Conservation (phyloP, 768 basidiomycete genomes). For the Neoboletus brunneissimus region DNA sequence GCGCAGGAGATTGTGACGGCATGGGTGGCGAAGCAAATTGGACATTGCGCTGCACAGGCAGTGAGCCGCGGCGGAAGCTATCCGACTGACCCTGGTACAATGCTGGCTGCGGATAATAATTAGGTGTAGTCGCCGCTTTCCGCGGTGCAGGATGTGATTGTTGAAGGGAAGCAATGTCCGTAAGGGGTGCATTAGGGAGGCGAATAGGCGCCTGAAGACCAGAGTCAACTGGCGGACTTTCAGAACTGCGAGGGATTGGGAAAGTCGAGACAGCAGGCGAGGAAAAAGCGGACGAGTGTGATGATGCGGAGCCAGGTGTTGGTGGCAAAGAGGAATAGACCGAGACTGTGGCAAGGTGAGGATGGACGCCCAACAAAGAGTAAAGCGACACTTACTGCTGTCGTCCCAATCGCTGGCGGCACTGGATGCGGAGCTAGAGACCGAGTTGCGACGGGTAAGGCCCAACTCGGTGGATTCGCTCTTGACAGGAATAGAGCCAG, state of each 20-base stretch:
- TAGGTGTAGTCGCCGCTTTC: slow-evolving; percentile 32
- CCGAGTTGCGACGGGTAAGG: slow-evolving; percentile 56
- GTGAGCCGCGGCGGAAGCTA: slow-evolving; percentile 30
- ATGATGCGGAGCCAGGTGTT: slow-evolving; percentile 48
- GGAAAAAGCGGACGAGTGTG: slow-evolving; percentile 61
- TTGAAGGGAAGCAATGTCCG: slow-evolving; percentile 60
- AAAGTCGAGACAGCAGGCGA: slow-evolving; percentile 60
- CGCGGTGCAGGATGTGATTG: slow-evolving; percentile 33
- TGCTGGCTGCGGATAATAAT: slow-evolving; percentile 33
- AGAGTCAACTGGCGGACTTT: slow-evolving; percentile 48
- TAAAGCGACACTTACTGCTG: slow-evolving; percentile 47
- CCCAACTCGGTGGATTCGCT: slow-evolving; percentile 57
- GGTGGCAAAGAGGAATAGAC: slow-evolving; percentile 34
- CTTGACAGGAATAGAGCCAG: slow-evolving; percentile 50
- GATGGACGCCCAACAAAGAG: background rate
- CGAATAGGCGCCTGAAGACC: slow-evolving; percentile 51
- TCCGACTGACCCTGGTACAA: slow-evolving; percentile 32
- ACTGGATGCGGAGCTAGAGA: slow-evolving; percentile 54
- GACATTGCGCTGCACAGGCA: slow-evolving; percentile 28
- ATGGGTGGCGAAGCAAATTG: slow-evolving; percentile 33
- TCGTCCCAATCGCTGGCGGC: slow-evolving; percentile 79
- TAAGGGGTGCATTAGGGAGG: slow-evolving; percentile 68
- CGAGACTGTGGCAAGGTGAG: slow-evolving; percentile 18
- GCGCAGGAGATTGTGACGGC: slow-evolving; percentile 27
- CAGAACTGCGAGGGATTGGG: slow-evolving; percentile 56